Evolutionary conservation across 129 eudicot genomes (phyloP).

Genomic region (Ambrosia trifida): DNA sequence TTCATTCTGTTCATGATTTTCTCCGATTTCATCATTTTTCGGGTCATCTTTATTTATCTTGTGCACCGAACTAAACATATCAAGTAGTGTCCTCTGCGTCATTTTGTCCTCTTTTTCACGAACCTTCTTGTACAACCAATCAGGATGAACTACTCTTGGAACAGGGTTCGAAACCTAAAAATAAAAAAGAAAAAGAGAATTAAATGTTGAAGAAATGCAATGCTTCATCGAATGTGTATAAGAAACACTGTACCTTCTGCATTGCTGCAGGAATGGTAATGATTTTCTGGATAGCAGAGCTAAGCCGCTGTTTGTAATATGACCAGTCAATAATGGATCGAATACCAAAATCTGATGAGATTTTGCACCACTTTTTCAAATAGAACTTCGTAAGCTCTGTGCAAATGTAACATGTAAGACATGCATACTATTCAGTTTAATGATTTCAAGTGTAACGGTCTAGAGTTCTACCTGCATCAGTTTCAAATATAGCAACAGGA

Average conservation of each 20-base stretch:
- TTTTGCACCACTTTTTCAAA: constrained; percentile 96
- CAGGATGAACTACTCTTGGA: constrained; percentile 97
- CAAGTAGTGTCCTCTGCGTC: constrained; percentile 77
- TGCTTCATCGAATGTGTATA: constrained; percentile 13
- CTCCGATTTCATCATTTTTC: constrained; percentile 30
- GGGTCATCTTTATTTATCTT: constrained; percentile 39
- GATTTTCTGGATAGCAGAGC: constrained; percentile 93
- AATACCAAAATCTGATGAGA: constrained; percentile 87
- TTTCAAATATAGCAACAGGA: constrained; percentile 98
- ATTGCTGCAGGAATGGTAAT: constrained; percentile 99
- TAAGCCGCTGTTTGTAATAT: constrained; percentile 93
- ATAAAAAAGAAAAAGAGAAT: background rate
- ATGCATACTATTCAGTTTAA: background rate
- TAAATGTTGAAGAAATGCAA: background rate
- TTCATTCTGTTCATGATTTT: constrained; percentile 37
- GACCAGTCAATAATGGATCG: constrained; percentile 99
- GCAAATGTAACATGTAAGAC: constrained; percentile 37
- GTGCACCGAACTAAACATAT: constrained; percentile 50
- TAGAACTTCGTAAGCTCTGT: constrained; percentile 79
- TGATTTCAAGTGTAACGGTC: constrained; percentile 3
- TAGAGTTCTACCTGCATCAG: constrained; percentile 69
- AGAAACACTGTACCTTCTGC: constrained; percentile 72
- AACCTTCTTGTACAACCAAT: constrained; percentile 94
- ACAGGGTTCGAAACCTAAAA: constrained; percentile 96
- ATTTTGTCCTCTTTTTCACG: constrained; percentile 95